Conservation (phyloP, 345 rosid species). For the Gossypium turneri region DNA sequence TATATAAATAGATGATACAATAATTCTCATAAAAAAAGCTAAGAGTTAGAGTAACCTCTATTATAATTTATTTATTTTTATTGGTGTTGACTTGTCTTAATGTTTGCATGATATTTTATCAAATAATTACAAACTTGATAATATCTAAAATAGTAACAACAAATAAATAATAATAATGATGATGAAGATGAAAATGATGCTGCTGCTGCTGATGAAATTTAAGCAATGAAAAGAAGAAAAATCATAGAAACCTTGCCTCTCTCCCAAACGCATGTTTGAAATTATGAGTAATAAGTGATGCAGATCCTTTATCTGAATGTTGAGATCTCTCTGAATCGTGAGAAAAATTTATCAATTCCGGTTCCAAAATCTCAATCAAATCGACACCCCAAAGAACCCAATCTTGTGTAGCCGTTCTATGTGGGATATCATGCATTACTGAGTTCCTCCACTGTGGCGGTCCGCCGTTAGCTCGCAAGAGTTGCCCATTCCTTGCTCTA, state of each 20-base stretch:
- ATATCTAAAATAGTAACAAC: no score
- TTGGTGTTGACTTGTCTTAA: no score
- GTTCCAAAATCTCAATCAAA: slow-evolving; percentile 28
- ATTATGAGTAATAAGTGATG: neutral
- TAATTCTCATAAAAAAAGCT: no score
- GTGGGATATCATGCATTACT: slow-evolving; percentile 65
- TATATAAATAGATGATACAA: no score
- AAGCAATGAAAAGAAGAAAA: no score
- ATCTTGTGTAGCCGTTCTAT: slow-evolving; percentile 49
- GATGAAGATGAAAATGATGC: no score
- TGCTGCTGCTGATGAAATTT: no score
- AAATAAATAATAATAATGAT: no score
- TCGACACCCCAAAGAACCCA: slow-evolving; percentile 85
- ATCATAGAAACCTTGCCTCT: neutral
- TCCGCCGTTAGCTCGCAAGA: slow-evolving; percentile 66
- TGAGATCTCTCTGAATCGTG: neutral
- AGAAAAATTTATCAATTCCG: neutral
- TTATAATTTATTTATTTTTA: no score
- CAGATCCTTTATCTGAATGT: neutral
- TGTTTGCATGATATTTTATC: no score
- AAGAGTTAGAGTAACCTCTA: no score
- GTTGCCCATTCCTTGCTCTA: slow-evolving; percentile 44
- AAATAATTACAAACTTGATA: no score
- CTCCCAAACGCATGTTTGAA: neutral
- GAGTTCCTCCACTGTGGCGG: slow-evolving; percentile 85